Base-by-base conservation (phyloP, 148 eudicot species). In the Limonium bicolor region DNA sequence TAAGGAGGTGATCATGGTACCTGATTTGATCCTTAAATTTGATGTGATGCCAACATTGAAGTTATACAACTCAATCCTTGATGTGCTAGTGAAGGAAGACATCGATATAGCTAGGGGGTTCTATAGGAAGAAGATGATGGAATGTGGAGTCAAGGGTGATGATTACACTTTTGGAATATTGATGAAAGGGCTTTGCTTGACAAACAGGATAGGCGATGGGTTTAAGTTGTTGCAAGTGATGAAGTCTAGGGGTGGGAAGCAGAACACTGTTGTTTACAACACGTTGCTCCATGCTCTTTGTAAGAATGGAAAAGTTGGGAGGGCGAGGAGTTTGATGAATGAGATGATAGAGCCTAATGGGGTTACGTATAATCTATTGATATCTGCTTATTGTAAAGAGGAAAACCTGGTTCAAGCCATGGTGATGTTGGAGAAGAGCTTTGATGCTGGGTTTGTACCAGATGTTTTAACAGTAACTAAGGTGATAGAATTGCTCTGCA, bases 181-280 rank as follows among this genome's bases (percentile, higher is more conserved):
- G 73, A 90, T 90, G 99, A 90, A 84, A 48, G 99, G 99, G 4
- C 57, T 90, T 37, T 77, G 95, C 62, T 67, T 85, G 67, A 90
- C 99, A 12, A 90, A 90, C 62, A 63, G 94, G 25, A 78, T 84
- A 19, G 80, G 72, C 1, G 95, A 85, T 19, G 88, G 88, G 58
- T 90, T 78, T 65, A 81, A 78, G 71, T 79, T 80, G 39, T 58
- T 90, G 66, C 77, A 86, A 13, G 49, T 56, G 20, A 80, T 85
- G 71, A 84, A 85, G 71, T 53, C 53, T 6, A 67, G 61, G 7
- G 80, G 78, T 1, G 20, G 75, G 37, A 53, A 20, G 2, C 82
- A 86, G 0, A 78, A 67, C 60, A 54, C 71, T 15, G 87, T 78
- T 29, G 49, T 85, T 24, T 90, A 90, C 51, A 90, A 90, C 60